Conservation (phyloP, 1,284 basidiomycete species). For the Ceratobasidium sp. region DNA sequence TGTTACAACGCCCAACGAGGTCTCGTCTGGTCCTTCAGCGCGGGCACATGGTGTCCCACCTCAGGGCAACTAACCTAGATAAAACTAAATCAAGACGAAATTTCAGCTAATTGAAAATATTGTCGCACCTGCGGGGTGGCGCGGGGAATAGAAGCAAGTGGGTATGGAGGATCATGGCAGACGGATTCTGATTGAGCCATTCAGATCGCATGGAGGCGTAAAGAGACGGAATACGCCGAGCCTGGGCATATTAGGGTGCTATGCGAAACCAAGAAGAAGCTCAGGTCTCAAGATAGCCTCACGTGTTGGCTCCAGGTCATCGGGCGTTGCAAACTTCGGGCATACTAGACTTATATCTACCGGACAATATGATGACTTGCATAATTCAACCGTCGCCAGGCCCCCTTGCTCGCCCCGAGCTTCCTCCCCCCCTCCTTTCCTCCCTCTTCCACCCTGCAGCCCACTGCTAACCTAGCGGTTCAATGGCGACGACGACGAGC, state of each 20-base stretch:
- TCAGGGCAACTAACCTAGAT: too few species aligned
- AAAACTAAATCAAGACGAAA: too few species aligned
- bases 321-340: slow-evolving; percentile 2
- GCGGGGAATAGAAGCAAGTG: slow-evolving; percentile 6
- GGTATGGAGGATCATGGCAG: not conserved
- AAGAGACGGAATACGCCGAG: slow-evolving; percentile 14
- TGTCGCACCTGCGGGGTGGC: not conserved
- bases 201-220: not conserved
- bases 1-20: too few species aligned
- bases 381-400: slow-evolving; percentile 4
- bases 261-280: slow-evolving; percentile 29
- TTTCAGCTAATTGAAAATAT: too few species aligned
- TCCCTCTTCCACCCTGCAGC: not conserved
- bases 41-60: too few species aligned
- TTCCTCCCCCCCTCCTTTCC: slow-evolving; percentile 19
- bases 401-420: slow-evolving; percentile 2
- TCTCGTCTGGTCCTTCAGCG: too few species aligned
- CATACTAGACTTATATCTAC: slow-evolving; percentile 18
- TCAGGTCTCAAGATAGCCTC: slow-evolving; percentile 25
- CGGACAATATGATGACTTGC: slow-evolving; percentile 5
- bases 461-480: not conserved
- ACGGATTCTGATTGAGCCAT: not conserved
- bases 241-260: slow-evolving; percentile 23
- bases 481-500: slow-evolving; percentile 13
- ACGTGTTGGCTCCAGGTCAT: slow-evolving; percentile 13